These are phyloP conservation scores for Saccharomyces paradoxus DNA, from an alignment of 805 yeast species.

Conservation along the genomic window DNA sequence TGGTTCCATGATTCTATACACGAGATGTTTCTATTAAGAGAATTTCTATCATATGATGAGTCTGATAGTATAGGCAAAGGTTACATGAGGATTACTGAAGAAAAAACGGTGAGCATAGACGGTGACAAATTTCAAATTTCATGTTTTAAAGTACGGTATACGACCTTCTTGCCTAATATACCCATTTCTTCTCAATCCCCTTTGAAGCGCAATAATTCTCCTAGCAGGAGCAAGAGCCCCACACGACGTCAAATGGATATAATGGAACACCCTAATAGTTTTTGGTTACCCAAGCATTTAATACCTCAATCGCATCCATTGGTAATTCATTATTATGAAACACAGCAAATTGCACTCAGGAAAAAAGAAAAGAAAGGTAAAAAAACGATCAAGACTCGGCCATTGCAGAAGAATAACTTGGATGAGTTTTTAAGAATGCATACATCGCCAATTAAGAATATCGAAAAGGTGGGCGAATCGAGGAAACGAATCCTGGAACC, in stretches of 20 bases:
- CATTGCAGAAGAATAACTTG: slow-evolving; percentile 20
- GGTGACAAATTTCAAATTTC: slow-evolving; percentile 7
- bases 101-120: slow-evolving; percentile 8
- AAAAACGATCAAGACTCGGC: slow-evolving; percentile 5
- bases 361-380: neutral
- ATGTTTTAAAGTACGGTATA: slow-evolving; percentile 21
- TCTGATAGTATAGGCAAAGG: slow-evolving; percentile 1
- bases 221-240: slow-evolving; percentile 10
- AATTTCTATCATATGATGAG: slow-evolving; percentile 7
- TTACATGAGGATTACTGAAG: slow-evolving; percentile 16
- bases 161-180: slow-evolving; percentile 8
- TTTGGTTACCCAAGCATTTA: slow-evolving; percentile 19
- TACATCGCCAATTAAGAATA: slow-evolving; percentile 14
- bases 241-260: slow-evolving; percentile 14
- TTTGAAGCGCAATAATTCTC: neutral
- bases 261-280: slow-evolving; percentile 7
- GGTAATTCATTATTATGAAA: slow-evolving; percentile 8
- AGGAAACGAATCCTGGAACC: neutral
- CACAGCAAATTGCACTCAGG: neutral
- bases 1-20: slow-evolving; percentile 27
- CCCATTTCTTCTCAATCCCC: neutral
- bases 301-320: slow-evolving; percentile 14
- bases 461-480: neutral
- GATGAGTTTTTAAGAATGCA: slow-evolving; percentile 18
- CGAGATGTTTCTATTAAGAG: slow-evolving; percentile 19